A percentile compares a stretch with the other conserved stretches of the same genome.
phyloP scores from a whole-genome alignment of 2,329 filamentous ascomycete species.

The Diaporthe destruens region DNA sequence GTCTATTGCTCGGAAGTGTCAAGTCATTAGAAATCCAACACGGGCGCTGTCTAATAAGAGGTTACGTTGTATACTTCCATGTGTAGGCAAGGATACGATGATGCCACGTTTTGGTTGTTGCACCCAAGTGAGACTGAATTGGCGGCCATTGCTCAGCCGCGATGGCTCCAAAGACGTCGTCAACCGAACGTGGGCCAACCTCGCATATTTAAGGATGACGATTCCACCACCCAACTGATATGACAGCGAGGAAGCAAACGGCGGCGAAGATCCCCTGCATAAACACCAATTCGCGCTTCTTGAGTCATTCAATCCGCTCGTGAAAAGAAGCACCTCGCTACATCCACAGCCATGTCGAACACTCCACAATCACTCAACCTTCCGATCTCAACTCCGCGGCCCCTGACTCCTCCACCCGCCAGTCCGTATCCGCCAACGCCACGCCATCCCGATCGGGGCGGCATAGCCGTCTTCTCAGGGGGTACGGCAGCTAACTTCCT shows the following conservation, averaged over 20 bases:
- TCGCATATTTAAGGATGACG: constrained; percentile 8
- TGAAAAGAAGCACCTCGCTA: not conserved
- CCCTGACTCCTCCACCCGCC: constrained; percentile 18
- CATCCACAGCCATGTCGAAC: not conserved
- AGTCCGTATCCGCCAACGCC: constrained; percentile 33
- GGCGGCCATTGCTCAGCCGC: constrained; percentile 33
- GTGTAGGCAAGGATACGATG: constrained; percentile 41
- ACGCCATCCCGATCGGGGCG: constrained; percentile 47
- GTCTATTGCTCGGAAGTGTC: not conserved
- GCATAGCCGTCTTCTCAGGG: constrained; percentile 89
- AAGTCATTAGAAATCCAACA: constrained; percentile 3
- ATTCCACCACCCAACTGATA: constrained; percentile 7
- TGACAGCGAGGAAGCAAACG: not conserved
- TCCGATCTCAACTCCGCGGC: constrained; percentile 31
- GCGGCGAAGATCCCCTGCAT: not conserved
- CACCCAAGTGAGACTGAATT: constrained; percentile 8
- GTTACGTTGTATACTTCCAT: not conserved
- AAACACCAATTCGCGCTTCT: not conserved
- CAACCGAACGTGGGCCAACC: not conserved
- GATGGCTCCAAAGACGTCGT: constrained; percentile 24
- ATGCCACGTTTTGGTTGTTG: constrained; percentile 45
- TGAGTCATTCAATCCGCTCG: not conserved
- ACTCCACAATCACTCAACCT: constrained; percentile 16
- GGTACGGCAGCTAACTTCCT: constrained; percentile 95
- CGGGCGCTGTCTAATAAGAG: not conserved